These are phyloP conservation scores for Kuraishia ogatae DNA, from an alignment of 805 yeast genomes.

Conservation along the genomic window DNA sequence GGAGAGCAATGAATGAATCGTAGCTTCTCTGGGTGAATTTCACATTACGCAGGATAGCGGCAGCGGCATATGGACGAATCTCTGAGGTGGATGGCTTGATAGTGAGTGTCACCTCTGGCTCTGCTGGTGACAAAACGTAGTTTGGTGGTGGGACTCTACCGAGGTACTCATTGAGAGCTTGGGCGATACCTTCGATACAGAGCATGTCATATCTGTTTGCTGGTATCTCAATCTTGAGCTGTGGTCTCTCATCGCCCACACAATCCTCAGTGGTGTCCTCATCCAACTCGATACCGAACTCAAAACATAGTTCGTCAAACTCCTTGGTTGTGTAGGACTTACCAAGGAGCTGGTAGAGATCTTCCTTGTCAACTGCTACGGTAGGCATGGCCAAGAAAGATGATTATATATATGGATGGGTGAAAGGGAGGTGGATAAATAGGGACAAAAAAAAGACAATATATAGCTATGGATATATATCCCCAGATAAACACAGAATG, in stretches of 20 bases:
- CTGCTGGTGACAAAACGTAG: constrained; percentile 52
- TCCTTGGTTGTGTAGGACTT: constrained; percentile 71
- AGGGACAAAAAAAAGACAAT: neutral
- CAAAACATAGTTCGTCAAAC: constrained; percentile 95
- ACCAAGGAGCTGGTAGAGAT: constrained; percentile 74
- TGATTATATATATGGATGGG: neutral
- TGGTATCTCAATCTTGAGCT: constrained; percentile 91
- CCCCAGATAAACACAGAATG: neutral
- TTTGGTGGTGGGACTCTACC: constrained; percentile 61
- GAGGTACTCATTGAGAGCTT: constrained; percentile 84
- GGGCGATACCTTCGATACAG: constrained; percentile 97
- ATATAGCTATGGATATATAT: no score
- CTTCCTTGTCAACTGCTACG: constrained; percentile 89
- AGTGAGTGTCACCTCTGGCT: constrained; percentile 55
- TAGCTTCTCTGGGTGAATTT: constrained; percentile 77
- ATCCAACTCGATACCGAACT: constrained; percentile 94
- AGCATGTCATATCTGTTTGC: constrained; percentile 98
- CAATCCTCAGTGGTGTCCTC: constrained; percentile 89
- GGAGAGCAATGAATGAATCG: constrained; percentile 91
- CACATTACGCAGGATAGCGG: constrained; percentile 84
- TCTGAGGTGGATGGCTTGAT: constrained; percentile 66
- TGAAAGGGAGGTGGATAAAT: neutral
- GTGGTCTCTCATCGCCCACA: constrained; percentile 82
- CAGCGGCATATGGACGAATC: constrained; percentile 90
- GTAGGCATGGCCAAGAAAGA: constrained; percentile 71